Conservation (phyloP, 192 early-diverging fungal species). For the Phycomyces nitens region DNA sequence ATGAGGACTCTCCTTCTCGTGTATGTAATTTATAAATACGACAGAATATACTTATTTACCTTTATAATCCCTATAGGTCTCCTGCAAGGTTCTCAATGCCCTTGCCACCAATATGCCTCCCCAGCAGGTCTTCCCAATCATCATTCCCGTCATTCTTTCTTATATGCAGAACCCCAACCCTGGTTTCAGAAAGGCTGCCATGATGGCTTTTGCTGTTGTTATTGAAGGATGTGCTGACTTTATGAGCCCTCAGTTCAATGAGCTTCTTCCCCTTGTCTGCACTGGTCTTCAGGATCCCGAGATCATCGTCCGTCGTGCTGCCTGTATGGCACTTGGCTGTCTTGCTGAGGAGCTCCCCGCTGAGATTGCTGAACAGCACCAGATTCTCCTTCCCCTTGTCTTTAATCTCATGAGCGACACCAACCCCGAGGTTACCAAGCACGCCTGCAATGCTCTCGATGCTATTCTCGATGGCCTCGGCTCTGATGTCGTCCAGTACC, state of each 20-base stretch:
- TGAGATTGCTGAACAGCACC: constrained; percentile 78
- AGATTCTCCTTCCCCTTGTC: constrained; percentile 78
- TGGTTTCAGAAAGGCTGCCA: constrained; percentile 75
- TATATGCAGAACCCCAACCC: constrained; percentile 80
- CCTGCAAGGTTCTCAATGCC: constrained; percentile 69
- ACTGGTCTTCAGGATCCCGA: constrained; percentile 80
- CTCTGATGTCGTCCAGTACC: constrained; percentile 74
- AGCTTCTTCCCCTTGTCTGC: constrained; percentile 74
- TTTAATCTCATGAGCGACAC: constrained; percentile 81
- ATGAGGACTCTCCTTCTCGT: constrained; percentile 77
- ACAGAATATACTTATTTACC: neutral
- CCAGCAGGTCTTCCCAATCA: constrained; percentile 81
- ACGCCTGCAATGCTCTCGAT: constrained; percentile 83
- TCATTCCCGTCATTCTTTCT: constrained; percentile 64
- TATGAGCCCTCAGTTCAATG: constrained; percentile 72
- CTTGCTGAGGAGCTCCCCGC: constrained; percentile 77
- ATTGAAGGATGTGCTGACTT: constrained; percentile 87
- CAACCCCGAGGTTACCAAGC: constrained; percentile 67
- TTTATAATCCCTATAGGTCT: constrained; percentile 24
- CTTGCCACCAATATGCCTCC: constrained; percentile 82
- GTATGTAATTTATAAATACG: constrained; percentile 16
- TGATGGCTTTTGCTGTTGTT: constrained; percentile 79
- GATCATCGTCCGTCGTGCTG: constrained; percentile 73
- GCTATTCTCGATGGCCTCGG: constrained; percentile 86
- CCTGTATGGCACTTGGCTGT: constrained; percentile 81